Evolutionary conservation across 805 yeast genomes (phyloP).

Genomic region (Saccharomycopsis synnaedendra): DNA sequence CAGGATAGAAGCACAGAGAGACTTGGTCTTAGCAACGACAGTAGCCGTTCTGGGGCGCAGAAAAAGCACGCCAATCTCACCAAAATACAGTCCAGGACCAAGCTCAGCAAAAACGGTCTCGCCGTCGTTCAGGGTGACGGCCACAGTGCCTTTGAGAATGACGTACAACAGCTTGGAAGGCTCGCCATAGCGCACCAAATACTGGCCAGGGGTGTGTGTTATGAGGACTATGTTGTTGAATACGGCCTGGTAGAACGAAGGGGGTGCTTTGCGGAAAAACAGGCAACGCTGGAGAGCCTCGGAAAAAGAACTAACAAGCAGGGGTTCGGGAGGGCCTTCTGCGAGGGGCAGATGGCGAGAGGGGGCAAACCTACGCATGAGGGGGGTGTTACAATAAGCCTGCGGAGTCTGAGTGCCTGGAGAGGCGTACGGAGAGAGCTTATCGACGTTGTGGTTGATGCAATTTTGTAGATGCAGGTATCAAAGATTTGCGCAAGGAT

Average conservation of each 20-base stretch:
- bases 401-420: too few relatives aligned
- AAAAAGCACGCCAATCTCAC: conserved; percentile 69
- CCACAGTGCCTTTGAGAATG: conserved; percentile 65
- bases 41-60: conserved; percentile 73
- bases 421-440: too few relatives aligned
- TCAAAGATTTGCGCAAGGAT: too few relatives aligned
- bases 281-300: conserved; percentile 47
- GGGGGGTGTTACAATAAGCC: too few relatives aligned
- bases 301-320: conserved; percentile 1
- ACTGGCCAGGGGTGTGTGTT: conserved; percentile 57
- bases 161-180: conserved; percentile 71
- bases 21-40: conserved; percentile 57
- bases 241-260: conserved; percentile 46
- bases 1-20: conserved; percentile 57
- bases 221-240: conserved; percentile 46
- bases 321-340: not conserved
- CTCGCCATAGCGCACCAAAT: conserved; percentile 57
- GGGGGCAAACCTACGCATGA: too few relatives aligned
- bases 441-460: too few relatives aligned
- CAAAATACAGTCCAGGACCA: conserved; percentile 50
- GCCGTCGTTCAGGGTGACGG: conserved; percentile 70
- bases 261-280: conserved; percentile 57
- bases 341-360: too few relatives aligned
- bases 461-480: too few relatives aligned
- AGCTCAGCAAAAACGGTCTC: conserved; percentile 61